These are phyloP conservation scores for Verticillium nubilum DNA, from an alignment of 2,329 filamentous ascomycete genomes.

Conservation along the genomic window DNA sequence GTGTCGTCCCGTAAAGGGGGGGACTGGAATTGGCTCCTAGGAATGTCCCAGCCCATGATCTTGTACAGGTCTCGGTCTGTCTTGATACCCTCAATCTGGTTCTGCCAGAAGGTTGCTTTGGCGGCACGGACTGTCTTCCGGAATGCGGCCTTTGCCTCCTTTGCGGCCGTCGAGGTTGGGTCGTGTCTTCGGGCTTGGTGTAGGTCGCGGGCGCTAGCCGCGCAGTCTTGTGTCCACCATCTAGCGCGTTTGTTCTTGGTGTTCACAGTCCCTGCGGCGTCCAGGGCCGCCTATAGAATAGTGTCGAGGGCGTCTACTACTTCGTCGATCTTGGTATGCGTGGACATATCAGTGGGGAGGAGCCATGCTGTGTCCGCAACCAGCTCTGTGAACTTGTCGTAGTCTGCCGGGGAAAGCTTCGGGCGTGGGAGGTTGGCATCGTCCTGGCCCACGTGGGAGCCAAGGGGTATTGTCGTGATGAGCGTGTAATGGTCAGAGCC, in stretches of 20 bases:
- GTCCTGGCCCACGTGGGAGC: not conserved
- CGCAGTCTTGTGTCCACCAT: not conserved
- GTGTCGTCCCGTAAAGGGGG: not conserved
- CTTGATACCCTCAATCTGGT: not conserved
- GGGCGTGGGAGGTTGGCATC: not conserved
- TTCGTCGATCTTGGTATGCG: not conserved
- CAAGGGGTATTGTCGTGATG: not conserved
- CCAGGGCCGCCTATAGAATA: not conserved
- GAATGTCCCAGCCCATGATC: not conserved
- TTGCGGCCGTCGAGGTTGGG: not conserved
- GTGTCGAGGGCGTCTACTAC: not conserved
- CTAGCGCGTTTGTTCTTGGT: not conserved
- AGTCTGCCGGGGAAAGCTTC: not conserved
- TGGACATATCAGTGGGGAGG: not conserved
- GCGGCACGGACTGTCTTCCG: not conserved
- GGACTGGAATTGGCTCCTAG: not conserved
- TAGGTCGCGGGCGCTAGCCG: not conserved
- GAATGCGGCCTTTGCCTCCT: not conserved
- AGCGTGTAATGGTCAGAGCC: not conserved
- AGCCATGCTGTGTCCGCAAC: not conserved
- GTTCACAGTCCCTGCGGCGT: not conserved
- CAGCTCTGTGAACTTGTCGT: not conserved
- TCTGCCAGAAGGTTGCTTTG: not conserved
- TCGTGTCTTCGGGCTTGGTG: not conserved
- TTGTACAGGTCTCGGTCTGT: not conserved